Conservation (phyloP, 2,329 filamentous ascomycete genomes). For the Alternaria tenuissima region DNA sequence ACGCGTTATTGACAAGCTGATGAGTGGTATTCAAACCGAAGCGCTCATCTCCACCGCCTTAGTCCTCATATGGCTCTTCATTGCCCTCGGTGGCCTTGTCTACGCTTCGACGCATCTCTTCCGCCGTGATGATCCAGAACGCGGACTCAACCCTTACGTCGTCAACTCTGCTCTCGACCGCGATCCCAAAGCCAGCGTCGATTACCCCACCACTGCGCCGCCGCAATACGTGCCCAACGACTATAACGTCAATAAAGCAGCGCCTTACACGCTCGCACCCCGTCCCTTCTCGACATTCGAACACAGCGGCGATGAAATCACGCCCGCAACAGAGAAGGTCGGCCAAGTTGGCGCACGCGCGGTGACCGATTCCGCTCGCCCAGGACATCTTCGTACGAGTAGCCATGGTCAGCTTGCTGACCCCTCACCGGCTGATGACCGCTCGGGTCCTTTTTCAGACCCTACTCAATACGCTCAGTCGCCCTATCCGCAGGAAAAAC, state of each 20-base stretch:
- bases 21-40: slow-evolving; percentile 75
- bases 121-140: slow-evolving; percentile 59
- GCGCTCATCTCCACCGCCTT: slow-evolving; percentile 80
- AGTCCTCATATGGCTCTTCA: slow-evolving; percentile 77
- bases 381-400: slow-evolving; percentile 55
- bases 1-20: slow-evolving; percentile 72
- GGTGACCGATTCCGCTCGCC: slow-evolving; percentile 54
- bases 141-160: slow-evolving; percentile 37
- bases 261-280: slow-evolving; percentile 57
- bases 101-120: slow-evolving; percentile 70
- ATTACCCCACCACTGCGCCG: slow-evolving; percentile 47
- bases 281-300: slow-evolving; percentile 55
- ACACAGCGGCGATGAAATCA: slow-evolving; percentile 32
- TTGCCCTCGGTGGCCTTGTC: slow-evolving; percentile 76
- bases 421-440: slow-evolving; percentile 53
- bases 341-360: slow-evolving; percentile 54
- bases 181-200: slow-evolving; percentile 29
- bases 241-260: slow-evolving; percentile 55
- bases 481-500: slow-evolving; percentile 31
- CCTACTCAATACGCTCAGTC: slow-evolving; percentile 21
- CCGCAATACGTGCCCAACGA: slow-evolving; percentile 53
- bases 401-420: slow-evolving; percentile 56
- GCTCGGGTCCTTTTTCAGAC: slow-evolving; percentile 44
- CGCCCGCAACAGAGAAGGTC: slow-evolving; percentile 52
- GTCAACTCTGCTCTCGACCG: slow-evolving; percentile 40